Evolutionary conservation across 2,329 filamentous ascomycete species (phyloP), one percentile per base, ranked within the genome.

Genomic region (Epichloe elymi): DNA sequence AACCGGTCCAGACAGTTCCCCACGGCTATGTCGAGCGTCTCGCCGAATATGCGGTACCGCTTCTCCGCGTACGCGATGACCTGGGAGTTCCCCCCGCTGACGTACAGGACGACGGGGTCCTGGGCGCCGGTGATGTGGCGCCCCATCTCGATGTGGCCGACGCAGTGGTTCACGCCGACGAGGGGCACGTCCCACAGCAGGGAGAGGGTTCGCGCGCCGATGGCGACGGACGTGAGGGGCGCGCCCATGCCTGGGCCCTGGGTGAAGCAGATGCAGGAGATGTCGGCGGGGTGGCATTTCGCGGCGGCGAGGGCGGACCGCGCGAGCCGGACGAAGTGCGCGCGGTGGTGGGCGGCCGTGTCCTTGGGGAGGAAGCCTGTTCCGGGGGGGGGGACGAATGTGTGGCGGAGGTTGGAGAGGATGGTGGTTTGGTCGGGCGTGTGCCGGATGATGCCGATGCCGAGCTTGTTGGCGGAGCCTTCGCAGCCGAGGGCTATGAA

Each of bases 81-180:
- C 71, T 98, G 91, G 14, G 91, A 95, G 73, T 98, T 98, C 93
- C 93, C 55, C 54, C 93, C 93, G 20, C 82, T 88, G 40, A 97
- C 93, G 68, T 98, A 98, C 39, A 98, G 74, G 46, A 98, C 93
- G 37, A 97, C 90, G 0, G 93, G 93, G 69, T 98, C 91, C 23
- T 79, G 72, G 15, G 93, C 89, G 53, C 88, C 86, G 4, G 93
- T 97, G 64, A 98, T 95, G 53, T 86, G 79, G 48, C 93, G 79
- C 35, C 93, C 93, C 93, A 98, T 98, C 72, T 98, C 93, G 61
- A 98, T 97, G 69, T 98, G 93, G 42, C 93, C 93, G 46, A 98
- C 87, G 68, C 93, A 98, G 70, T 98, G 93, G 70, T 98, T 98
- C 26, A 98, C 93, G 23, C 89, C 91, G 3, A 98, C 84, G 38